Base-by-base conservation (phyloP, 2,329 filamentous ascomycete genomes). In the Claviceps citrina region DNA sequence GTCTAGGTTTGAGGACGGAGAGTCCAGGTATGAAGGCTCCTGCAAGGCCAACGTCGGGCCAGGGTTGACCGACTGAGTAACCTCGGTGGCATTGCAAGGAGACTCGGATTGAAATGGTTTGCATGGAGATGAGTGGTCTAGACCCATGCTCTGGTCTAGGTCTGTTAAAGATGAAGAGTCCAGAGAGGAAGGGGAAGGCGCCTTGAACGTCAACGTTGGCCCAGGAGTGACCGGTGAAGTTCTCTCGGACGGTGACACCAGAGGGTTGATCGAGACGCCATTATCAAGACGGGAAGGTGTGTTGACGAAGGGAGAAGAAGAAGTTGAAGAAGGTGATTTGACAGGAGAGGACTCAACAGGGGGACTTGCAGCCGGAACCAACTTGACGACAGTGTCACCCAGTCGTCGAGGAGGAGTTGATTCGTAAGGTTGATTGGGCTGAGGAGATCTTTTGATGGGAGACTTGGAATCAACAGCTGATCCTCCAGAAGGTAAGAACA, bases 381-480 rank as follows among this genome's bases (percentile, higher is more conserved):
- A 47, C 41, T 49, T 51, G 41, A 59, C 44, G 19, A 58, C 49
- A 3, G 47, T 50, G 26, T 53, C 49, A n/a, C 47, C 51, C 36
- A 60, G 40, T 19, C 52, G 54, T 25, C 44, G 47, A 16, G 51
- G 47, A 16, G 51, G 39, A 7, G 44, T 46, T 32, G 38, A 46
- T 47, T 51, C 52, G 37, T 56, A 43, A 6, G 54, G 54, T 31
- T 44, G 54, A 2, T 47, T 46, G 10, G 53, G 50, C n/a, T 48
- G 47, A 19, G 50, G 44, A 22, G 49, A 43, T 28, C 49, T 49
- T 49, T 60, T 60, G 16, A 48, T 51, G 1, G 58, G 58, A 5
- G 57, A 60, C 32, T 56, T 50, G 1, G 51, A 10, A 18, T 34
- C 38, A 20, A 19, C 7, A 18, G 26, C 42, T 36, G 47, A 47